Percentiles rank a stretch among this genome's conserved stretches.
Conservation (phyloP, 306 rosid species). For the Rosa chinensis region DNA sequence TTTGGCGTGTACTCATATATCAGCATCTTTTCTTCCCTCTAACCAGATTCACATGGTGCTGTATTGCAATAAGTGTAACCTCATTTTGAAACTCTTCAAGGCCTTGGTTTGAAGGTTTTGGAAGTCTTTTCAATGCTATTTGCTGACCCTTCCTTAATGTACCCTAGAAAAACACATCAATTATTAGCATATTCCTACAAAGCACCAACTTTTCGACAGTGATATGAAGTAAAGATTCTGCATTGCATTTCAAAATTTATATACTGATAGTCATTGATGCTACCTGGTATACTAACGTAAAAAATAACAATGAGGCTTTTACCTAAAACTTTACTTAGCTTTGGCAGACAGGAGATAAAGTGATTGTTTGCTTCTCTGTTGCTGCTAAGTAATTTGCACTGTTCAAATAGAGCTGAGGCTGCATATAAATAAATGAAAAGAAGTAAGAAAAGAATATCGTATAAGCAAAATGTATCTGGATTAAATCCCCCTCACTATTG, state of each 20-base stretch:
- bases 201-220: background rate
- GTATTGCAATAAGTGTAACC: constrained; percentile 43
- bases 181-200: background rate
- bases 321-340: no score
- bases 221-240: background rate
- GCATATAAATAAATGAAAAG: no score
- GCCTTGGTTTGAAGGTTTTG: constrained; percentile 49
- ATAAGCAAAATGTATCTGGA: no score
- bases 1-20: constrained; percentile 53
- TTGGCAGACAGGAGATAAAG: no score
- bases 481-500: no score
- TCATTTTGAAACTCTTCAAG: constrained; percentile 44
- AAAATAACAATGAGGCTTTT: no score
- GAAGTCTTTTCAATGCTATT: constrained; percentile 51
- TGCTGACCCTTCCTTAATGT: constrained; percentile 42
- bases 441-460: no score
- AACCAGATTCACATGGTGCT: constrained; percentile 58
- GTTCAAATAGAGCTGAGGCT: no score
- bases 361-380: no score
- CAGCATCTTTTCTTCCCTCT: constrained; percentile 50
- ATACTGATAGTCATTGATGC: background rate
- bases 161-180: constrained; percentile 33
- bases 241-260: background rate
- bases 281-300: constrained; percentile 45
- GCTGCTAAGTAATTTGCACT: no score